These are phyloP conservation scores for Russula virescens DNA, from an alignment of 768 basidiomycete species.

Conservation along the genomic window DNA sequence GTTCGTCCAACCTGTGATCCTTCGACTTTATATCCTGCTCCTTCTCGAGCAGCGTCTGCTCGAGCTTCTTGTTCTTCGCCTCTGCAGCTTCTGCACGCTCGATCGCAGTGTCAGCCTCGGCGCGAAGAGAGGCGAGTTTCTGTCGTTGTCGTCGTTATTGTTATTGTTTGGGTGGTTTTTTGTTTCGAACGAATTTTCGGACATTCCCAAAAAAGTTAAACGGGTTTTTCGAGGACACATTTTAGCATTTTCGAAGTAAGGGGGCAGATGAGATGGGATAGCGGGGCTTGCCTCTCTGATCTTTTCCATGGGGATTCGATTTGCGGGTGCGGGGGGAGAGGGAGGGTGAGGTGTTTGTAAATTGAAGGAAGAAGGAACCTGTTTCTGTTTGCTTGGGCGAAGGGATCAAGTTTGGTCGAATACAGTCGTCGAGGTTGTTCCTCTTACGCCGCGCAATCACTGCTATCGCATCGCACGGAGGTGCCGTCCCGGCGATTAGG, in stretches of 20 bases:
- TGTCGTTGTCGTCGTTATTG: not conserved
- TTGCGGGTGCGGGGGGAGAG: too few species aligned
- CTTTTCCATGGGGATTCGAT: conserved; percentile 7
- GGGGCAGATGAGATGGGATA: too few species aligned
- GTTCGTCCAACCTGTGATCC: conserved; percentile 14
- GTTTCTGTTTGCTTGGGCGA: not conserved
- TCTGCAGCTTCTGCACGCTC: conserved; percentile 10
- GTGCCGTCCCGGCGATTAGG: not conserved
- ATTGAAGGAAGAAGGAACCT: not conserved
- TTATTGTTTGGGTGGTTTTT: too few species aligned
- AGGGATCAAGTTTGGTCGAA: not conserved
- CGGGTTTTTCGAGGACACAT: not conserved
- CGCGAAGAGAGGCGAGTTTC: conserved; percentile 17
- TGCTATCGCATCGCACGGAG: not conserved
- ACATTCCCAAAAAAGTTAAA: too few species aligned
- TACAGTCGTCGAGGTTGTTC: too few species aligned
- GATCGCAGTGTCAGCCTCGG: conserved; percentile 9
- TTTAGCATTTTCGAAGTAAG: too few species aligned
- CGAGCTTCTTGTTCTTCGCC: conserved; percentile 8
- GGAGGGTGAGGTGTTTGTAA: not conserved
- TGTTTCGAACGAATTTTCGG: too few species aligned
- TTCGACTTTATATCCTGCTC: conserved; percentile 20
- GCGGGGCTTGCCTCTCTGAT: conserved; percentile 10
- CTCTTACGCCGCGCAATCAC: too few species aligned
- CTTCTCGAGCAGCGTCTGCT: conserved; percentile 17